These are phyloP conservation scores for Kodamaea ohmeri DNA, from an alignment of 1,139 yeast genomes.

Conservation along the genomic window DNA sequence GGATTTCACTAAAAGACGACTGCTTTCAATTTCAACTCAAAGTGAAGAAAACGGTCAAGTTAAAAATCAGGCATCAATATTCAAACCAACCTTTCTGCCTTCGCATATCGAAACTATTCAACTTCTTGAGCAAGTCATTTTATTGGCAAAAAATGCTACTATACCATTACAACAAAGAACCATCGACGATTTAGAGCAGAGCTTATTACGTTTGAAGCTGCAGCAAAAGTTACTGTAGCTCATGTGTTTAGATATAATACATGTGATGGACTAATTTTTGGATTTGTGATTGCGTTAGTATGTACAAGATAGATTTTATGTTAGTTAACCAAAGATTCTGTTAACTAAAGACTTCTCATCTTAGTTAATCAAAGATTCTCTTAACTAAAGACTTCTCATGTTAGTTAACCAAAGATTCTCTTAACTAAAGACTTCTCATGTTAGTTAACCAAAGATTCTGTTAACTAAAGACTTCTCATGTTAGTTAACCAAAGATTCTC, in stretches of 20 bases:
- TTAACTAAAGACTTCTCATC: not conserved
- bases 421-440: too few relatives aligned
- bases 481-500: too few relatives aligned
- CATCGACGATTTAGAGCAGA: constrained; percentile 8
- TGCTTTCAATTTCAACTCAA: not conserved
- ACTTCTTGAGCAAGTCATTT: constrained; percentile 1
- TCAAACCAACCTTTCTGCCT: not conserved
- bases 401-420: too few relatives aligned
- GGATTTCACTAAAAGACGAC: not conserved
- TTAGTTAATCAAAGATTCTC: too few relatives aligned
- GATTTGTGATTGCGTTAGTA: not conserved
- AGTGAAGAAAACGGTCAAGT: not conserved
- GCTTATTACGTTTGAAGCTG: constrained; percentile 5
- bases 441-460: too few relatives aligned
- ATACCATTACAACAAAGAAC: not conserved
- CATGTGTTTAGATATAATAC: too few relatives aligned
- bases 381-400: too few relatives aligned
- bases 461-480: too few relatives aligned
- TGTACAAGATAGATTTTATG: constrained; percentile 1
- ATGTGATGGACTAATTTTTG: too few relatives aligned
- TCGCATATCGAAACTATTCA: not conserved
- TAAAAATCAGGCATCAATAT: not conserved
- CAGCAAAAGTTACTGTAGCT: not conserved
- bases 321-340: too few relatives aligned
- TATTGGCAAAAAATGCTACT: not conserved